Evolutionary conservation across 176 grass and related monocot species (phyloP), one percentile per base, ranked within the genome.

Genomic region (Saccharum officinarum): DNA sequence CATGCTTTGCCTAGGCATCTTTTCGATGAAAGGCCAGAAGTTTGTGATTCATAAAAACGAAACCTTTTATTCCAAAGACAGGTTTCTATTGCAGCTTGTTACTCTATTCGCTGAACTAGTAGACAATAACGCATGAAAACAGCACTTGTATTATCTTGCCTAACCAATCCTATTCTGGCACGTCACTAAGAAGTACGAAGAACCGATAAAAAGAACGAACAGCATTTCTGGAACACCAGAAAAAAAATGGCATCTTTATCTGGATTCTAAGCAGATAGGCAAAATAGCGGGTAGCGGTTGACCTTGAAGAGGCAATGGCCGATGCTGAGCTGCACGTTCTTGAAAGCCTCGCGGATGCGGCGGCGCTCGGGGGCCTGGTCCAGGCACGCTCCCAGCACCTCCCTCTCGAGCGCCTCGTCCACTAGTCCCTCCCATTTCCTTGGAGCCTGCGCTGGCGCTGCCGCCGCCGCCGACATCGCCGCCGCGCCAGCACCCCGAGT

Each of bases 271-370:
- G 8, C 12, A 85, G 13, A 28, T 8, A 57, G 13, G 52, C 28
- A 20, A 18, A 47, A 3, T 7, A 38, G 20, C 12, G 17, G 52
- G n/a, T 1, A 66, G 10, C 2, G 7, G 31, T 38, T 76, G 30
- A 55, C 93, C 94, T 93, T 95, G 74, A 98, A 93, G 86, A 98
- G 83, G 85, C 92, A 98, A 87, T 98, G 92, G 61, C 95, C 95
- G 49, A 98, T 95, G 54, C 26, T 81, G 41, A 92, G 89, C 87
- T 95, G 95, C 45, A 93, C 87, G 59, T 90, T 87, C 87, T 98
- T 98, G 89, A 98, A 98, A 2, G 87, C 87, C 59, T 98, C 89
- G 26, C 95, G 87, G 65, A 98, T 85, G 46, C 89, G 91, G 82
- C 92, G 91, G 76, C 95, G 87, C 66, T 93, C 92, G 8, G 81